Percentiles rank a stretch among this genome's conserved stretches.
Evolutionary conservation across 1,284 basidiomycete genomes (phyloP).

Genomic region (Phenoliferia sp.): DNA sequence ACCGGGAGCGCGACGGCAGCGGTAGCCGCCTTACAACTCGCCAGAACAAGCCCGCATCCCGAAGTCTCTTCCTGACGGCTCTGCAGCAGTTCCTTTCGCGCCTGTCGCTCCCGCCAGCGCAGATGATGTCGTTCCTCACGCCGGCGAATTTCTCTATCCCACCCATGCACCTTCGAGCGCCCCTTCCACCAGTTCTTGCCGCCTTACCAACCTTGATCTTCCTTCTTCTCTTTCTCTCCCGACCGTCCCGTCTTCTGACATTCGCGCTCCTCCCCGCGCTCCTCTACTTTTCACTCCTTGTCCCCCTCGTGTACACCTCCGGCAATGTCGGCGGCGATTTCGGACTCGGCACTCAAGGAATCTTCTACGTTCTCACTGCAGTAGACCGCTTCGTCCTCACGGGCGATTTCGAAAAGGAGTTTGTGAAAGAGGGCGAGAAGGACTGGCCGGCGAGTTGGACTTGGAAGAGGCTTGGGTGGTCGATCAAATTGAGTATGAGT

Average conservation of each 20-base stretch:
- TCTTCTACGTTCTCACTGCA: background rate
- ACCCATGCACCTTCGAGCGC: background rate
- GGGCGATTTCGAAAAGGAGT: background rate
- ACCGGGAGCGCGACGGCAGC: too few species aligned
- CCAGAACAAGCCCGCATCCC: too few species aligned
- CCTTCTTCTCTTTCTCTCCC: background rate
- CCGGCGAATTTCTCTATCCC: too few species aligned
- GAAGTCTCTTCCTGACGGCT: too few species aligned
- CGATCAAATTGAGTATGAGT: background rate
- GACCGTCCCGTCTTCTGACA: background rate
- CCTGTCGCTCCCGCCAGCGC: too few species aligned
- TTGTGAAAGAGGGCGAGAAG: background rate
- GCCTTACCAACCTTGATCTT: background rate
- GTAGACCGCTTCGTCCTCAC: background rate
- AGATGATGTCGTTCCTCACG: too few species aligned
- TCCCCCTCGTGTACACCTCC: background rate
- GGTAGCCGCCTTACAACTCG: too few species aligned
- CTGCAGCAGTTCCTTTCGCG: too few species aligned
- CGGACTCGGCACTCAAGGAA: background rate
- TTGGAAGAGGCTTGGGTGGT: background rate
- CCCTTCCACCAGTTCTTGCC: background rate
- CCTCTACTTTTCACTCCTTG: background rate
- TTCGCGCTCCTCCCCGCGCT: background rate
- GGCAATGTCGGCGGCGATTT: slow-evolving; percentile 1
- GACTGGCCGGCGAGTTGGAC: background rate